Percentiles rank a stretch among this genome's conserved stretches.
phyloP scores from a whole-genome alignment of 2,329 filamentous ascomycete genomes.

The Botrytis deweyae region DNA sequence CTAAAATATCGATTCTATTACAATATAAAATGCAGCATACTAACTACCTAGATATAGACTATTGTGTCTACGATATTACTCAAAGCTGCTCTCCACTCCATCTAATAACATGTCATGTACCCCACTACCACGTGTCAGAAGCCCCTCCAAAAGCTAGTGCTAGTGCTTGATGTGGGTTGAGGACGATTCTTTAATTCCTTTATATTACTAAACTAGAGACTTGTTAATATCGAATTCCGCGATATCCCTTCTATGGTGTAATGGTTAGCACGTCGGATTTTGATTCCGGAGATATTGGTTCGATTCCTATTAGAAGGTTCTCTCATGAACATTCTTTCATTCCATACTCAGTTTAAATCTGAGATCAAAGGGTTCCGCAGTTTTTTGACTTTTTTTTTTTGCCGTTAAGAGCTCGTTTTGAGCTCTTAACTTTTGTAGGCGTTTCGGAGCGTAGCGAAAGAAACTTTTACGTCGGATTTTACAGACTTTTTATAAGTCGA shows the following conservation, averaged over 20 bases:
- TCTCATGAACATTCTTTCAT: conserved; percentile 2
- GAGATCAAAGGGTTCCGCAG: not conserved
- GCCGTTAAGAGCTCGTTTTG: no score
- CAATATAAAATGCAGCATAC: not conserved
- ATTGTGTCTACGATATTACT: not conserved
- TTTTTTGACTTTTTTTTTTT: not conserved
- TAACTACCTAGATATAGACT: not conserved
- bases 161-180: not conserved
- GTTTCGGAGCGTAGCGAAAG: no score
- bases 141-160: not conserved
- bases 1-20: not conserved
- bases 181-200: fast-evolving
- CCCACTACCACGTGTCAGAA: not conserved
- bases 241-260: conserved; percentile 20
- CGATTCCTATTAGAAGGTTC: conserved; percentile 25
- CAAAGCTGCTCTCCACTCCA: not conserved
- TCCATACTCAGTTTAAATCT: conserved; percentile 11
- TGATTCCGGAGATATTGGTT: conserved; percentile 25
- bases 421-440: no score
- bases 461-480: no score
- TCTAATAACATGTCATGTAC: not conserved
- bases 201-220: fast-evolving
- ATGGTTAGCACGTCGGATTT: conserved; percentile 22
- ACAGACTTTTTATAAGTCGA: no score
- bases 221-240: fast-evolving